Evolutionary conservation across 139 green algal genomes (phyloP).

Genomic region (Chlorella sp.): DNA sequence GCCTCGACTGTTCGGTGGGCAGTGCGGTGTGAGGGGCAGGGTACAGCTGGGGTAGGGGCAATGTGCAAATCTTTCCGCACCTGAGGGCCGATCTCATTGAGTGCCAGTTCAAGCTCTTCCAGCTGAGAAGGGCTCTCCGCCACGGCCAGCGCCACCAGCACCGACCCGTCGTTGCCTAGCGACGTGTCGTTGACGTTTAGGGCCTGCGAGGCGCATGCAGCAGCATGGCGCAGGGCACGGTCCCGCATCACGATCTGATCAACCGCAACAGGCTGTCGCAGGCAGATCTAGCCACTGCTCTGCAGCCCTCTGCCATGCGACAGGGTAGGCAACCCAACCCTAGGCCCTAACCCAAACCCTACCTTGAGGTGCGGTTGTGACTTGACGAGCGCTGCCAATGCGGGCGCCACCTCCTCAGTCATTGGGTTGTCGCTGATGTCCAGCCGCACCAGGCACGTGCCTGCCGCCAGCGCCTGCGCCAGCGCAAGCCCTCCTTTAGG

Average conservation of each 20-base stretch:
- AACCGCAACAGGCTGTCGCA: neutral
- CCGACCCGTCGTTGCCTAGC: constrained; percentile 64
- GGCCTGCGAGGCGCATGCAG: too few relatives aligned
- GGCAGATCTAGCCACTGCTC: too few relatives aligned
- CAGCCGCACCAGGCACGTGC: constrained; percentile 44
- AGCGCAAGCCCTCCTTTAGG: constrained; percentile 63
- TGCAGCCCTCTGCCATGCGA: constrained; percentile 67
- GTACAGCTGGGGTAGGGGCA: too few relatives aligned
- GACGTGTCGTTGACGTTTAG: constrained; percentile 80
- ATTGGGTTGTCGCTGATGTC: constrained; percentile 89
- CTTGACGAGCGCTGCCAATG: constrained; percentile 26
- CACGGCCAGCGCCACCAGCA: constrained; percentile 45
- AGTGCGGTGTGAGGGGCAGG: too few relatives aligned
- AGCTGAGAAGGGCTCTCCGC: constrained; percentile 14
- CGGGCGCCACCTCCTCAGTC: constrained; percentile 45
- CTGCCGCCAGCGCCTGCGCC: constrained; percentile 45
- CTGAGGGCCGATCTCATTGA: constrained; percentile 70
- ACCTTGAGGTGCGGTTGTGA: constrained; percentile 25
- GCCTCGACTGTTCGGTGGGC: too few relatives aligned
- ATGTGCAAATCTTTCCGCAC: neutral
- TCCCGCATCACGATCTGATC: neutral
- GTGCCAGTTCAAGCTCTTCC: constrained; percentile 70
- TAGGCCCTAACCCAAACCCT: too few relatives aligned
- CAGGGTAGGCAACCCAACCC: too few relatives aligned
- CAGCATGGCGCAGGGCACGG: constrained; percentile 18